Percentiles rank a stretch among this genome's conserved stretches.
Conservation (phyloP, 257 asterid genomes). For the Fraxinus cuspidata region DNA sequence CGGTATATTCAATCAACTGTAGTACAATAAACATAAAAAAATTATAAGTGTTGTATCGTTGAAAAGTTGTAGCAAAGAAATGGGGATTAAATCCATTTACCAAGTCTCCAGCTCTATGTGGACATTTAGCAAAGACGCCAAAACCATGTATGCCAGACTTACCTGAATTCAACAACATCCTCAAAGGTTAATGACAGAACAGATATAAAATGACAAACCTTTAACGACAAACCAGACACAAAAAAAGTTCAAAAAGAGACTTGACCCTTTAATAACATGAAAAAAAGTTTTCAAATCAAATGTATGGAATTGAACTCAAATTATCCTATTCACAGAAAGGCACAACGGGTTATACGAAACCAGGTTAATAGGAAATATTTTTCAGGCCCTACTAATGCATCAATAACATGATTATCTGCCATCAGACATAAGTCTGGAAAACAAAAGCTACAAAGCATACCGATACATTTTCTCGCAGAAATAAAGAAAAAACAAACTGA, state of each 20-base stretch:
- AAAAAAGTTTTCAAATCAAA: conserved; percentile 13
- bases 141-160: conserved; percentile 96
- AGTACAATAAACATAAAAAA: conserved; percentile 28
- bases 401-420: neutral
- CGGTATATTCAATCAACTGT: conserved; percentile 89
- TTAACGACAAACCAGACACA: neutral
- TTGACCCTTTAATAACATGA: neutral
- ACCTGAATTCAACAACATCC: conserved; percentile 53
- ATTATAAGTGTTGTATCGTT: conserved; percentile 18
- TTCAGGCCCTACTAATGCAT: neutral
- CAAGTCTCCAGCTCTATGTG: conserved; percentile 97
- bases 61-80: conserved; percentile 21
- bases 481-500: conserved; percentile 1
- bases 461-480: neutral
- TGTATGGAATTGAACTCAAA: conserved; percentile 1
- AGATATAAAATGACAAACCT: conserved; percentile 18
- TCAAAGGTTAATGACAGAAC: conserved; percentile 19
- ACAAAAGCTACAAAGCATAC: neutral
- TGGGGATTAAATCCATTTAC: conserved; percentile 44
- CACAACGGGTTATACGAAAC: neutral
- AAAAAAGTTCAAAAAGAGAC: neutral
- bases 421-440: neutral
- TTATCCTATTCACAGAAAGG: neutral
- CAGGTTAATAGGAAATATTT: neutral
- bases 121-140: conserved; percentile 84